A percentile compares a stretch with the other conserved stretches of the same genome.
These are phyloP conservation scores for Sphagnum tenellum DNA, from an alignment of 225 moss, liverwort and hornwort genomes.

Conservation along the genomic window DNA sequence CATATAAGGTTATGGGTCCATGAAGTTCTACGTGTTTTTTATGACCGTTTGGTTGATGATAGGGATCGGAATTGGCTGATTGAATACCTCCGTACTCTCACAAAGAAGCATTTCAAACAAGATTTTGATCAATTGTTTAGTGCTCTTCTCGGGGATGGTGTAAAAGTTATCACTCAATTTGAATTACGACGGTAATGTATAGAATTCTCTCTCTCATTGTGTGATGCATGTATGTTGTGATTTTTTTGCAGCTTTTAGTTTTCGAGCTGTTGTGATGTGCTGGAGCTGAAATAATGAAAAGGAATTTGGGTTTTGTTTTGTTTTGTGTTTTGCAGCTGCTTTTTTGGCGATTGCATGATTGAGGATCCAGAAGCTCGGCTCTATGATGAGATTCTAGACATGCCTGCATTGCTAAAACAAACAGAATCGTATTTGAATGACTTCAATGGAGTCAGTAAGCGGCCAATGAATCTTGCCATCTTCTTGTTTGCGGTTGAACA, in stretches of 20 bases:
- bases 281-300: too few species aligned
- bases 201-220: too few species aligned
- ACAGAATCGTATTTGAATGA: constrained; percentile 62
- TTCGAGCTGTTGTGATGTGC: too few species aligned
- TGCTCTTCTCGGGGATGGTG: constrained; percentile 19
- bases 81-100: constrained; percentile 27
- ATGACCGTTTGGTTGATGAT: constrained; percentile 79
- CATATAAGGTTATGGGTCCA: constrained; percentile 76
- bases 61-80: constrained; percentile 79
- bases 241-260: too few species aligned
- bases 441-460: constrained; percentile 85
- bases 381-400: constrained; percentile 62
- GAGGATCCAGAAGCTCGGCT: constrained; percentile 82
- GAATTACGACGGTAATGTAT: constrained; percentile 56
- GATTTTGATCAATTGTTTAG: constrained; percentile 68
- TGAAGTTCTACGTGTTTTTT: constrained; percentile 78
- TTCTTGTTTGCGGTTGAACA: constrained; percentile 88
- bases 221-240: too few species aligned
- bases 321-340: constrained; percentile 22
- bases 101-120: constrained; percentile 43
- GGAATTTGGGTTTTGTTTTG: too few species aligned
- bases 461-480: constrained; percentile 87
- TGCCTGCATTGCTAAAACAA: constrained; percentile 39
- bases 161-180: constrained; percentile 32
- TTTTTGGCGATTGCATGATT: constrained; percentile 82